Evolutionary conservation across 306 rosid genomes (phyloP), one percentile per base, ranked within the genome.

Genomic region (Medicago ruthenica): DNA sequence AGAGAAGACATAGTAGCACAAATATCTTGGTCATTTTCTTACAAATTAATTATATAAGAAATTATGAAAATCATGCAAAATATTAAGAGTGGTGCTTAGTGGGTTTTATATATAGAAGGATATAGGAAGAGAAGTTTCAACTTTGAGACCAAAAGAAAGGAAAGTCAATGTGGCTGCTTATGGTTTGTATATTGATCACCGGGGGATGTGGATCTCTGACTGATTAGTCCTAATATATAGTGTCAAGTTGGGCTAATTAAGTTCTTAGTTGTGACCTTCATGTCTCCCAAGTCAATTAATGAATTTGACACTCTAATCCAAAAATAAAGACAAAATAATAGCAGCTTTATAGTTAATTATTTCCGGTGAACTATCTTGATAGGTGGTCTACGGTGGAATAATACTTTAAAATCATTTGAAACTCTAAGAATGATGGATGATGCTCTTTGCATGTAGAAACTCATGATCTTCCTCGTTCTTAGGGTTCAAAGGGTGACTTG

Each of bases 1-100:
- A 62, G 53, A 71, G 31, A 6, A 74, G 42, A 73, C 73, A 73
- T 2, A 82, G 48, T 0, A 82, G 15, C 76, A 67, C 37, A 20
- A 74, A 68, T 41, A 45, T 60, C 47, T 82, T 73, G 69, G 31
- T 37, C 71, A 77, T 68, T 83, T 80, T 65, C 6, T 8, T 20
- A 36, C 10, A 14, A 12, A 36, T 36, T 3, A n/a, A n/a, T n/a
- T 40, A 20, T 71, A 6, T 16, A 1, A 24, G 14, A 1, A 79
- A 40, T 12, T 41, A 18, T 17, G 20, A 51, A 1, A 20, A 58
- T 58, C 64, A 20, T 58, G 27, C 14, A 40, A 48, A 55, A 34
- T 45, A 27, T 42, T 34, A 1, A 60, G 55, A 51, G 31, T 42
- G 17, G 34, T 20, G 34, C 4, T 57, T 57, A 57, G 21, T 58